These are phyloP conservation scores for Zygoascus hellenicus DNA, from an alignment of 1,139 yeast species.

Conservation along the genomic window DNA sequence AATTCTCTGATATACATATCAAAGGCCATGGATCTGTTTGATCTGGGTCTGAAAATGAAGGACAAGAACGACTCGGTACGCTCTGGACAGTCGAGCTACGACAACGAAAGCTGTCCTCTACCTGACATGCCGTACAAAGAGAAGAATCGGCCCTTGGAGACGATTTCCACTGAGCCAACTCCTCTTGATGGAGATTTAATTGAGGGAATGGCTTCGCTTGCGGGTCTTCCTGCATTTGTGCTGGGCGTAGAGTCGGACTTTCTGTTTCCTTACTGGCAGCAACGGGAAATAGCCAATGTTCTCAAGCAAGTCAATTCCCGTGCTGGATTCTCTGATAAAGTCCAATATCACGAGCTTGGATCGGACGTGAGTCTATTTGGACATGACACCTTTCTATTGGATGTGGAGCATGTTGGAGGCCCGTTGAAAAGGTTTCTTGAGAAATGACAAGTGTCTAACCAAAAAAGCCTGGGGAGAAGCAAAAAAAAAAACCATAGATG, in stretches of 20 bases:
- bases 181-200: conserved; percentile 43
- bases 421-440: conserved; percentile 63
- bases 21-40: conserved; percentile 93
- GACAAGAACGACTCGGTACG: conserved; percentile 39
- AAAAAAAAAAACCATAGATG: neutral
- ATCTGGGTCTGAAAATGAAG: conserved; percentile 54
- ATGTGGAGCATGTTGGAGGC: conserved; percentile 71
- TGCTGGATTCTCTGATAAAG: conserved; percentile 18
- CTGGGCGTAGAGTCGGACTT: conserved; percentile 91
- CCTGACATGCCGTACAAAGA: conserved; percentile 57
- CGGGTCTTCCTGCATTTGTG: conserved; percentile 63
- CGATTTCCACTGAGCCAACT: conserved; percentile 10
- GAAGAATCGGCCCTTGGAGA: conserved; percentile 32
- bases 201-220: conserved; percentile 58
- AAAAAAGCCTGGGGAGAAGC: too few relatives aligned
- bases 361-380: conserved; percentile 76
- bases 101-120: conserved; percentile 34
- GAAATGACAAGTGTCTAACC: conserved; percentile 9
- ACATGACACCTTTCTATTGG: conserved; percentile 82
- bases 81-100: conserved; percentile 20
- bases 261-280: conserved; percentile 93
- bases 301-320: conserved; percentile 40
- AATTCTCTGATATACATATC: conserved; percentile 81
- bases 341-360: conserved; percentile 66
- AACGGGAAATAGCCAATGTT: conserved; percentile 67